These are phyloP conservation scores for Podaxis rugospora DNA, from an alignment of 768 basidiomycete genomes.

Conservation along the genomic window DNA sequence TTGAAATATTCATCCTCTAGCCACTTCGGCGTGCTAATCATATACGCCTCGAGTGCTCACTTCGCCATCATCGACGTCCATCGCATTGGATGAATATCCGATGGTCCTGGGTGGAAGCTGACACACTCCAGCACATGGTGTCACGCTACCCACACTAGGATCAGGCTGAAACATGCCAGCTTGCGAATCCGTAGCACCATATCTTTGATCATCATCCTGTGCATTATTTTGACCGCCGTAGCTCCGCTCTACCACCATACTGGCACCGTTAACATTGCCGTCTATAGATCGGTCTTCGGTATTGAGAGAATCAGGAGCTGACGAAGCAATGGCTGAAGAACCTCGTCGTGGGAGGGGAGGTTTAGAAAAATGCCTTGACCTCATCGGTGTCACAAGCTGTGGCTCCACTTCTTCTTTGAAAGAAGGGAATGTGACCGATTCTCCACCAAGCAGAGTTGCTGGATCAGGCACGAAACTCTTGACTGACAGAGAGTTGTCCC, in stretches of 20 bases:
- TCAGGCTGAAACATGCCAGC: background rate
- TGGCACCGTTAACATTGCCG: background rate
- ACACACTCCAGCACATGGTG: background rate
- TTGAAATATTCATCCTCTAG: background rate
- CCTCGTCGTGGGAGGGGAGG: conserved; percentile 3
- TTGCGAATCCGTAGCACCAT: background rate
- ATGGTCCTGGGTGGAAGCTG: background rate
- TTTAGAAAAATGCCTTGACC: conserved; percentile 11
- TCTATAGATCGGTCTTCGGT: background rate
- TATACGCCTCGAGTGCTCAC: background rate
- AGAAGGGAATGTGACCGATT: conserved; percentile 6
- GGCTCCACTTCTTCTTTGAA: background rate
- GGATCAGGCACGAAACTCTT: conserved; percentile 47
- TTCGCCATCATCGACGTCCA: background rate
- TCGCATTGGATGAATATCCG: background rate
- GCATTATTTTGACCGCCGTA: background rate
- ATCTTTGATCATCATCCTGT: background rate
- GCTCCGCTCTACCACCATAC: background rate
- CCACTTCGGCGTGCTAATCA: background rate
- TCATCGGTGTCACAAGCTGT: background rate
- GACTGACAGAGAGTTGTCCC: conserved; percentile 59
- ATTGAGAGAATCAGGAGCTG: background rate
- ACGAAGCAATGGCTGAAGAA: background rate
- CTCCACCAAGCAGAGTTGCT: background rate
- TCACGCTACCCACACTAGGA: background rate